A percentile compares a stretch with the other conserved stretches of the same genome.
Evolutionary conservation across 768 basidiomycete species (phyloP).

Genomic region (Leccinum boreale): DNA sequence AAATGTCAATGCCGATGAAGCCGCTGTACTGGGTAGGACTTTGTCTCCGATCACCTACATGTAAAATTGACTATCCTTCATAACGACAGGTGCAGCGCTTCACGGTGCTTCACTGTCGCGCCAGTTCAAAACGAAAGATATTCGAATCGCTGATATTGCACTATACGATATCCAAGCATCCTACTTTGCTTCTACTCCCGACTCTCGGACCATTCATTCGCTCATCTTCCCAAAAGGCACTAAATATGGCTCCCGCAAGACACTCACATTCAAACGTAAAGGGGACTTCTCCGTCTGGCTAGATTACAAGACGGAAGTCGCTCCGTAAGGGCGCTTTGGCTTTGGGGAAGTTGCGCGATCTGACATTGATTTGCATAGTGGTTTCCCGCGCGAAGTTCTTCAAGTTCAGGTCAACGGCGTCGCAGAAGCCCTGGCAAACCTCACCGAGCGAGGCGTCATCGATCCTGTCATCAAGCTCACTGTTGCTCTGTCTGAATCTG

Average conservation of each 20-base stretch:
- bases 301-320: constrained; percentile 64
- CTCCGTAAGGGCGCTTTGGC: constrained; percentile 46
- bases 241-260: constrained; percentile 80
- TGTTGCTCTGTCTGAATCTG: constrained; percentile 78
- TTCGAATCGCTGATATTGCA: constrained; percentile 75
- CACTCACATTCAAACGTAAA: constrained; percentile 78
- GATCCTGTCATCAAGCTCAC: constrained; percentile 89
- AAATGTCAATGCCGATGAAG: constrained; percentile 97
- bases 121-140: constrained; percentile 94
- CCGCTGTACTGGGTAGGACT: constrained; percentile 74
- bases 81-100: constrained; percentile 66
- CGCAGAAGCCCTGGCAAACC: constrained; percentile 70
- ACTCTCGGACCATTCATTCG: constrained; percentile 65
- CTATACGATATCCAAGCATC: constrained; percentile 76
- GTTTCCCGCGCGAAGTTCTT: constrained; percentile 70
- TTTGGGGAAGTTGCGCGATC: neutral
- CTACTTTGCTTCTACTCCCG: constrained; percentile 61
- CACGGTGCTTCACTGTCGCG: constrained; percentile 85
- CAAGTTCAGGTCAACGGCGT: constrained; percentile 74
- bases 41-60: neutral
- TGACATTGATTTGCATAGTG: constrained; percentile 38
- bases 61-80: constrained; percentile 2
- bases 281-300: constrained; percentile 80
- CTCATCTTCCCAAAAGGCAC: constrained; percentile 76
- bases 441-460: constrained; percentile 75